Conservation (phyloP, 139 green algal genomes). For the Bryopsis sp. region DNA sequence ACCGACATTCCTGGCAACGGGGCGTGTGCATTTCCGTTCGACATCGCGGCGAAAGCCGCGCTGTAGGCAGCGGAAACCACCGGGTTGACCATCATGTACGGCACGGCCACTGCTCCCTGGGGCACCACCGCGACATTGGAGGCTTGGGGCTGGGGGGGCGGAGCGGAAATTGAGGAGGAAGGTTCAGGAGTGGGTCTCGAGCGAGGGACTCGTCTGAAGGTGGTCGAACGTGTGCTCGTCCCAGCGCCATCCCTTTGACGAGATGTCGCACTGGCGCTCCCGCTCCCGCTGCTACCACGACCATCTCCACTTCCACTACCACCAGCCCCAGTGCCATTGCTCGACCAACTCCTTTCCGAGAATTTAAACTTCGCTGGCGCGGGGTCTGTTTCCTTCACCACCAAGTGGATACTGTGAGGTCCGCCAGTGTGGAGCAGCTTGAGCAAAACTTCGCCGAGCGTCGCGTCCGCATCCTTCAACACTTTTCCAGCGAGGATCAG, state of each 20-base stretch:
- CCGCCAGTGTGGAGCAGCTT: not conserved
- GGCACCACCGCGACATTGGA: not conserved
- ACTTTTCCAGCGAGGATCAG: constrained; percentile 16
- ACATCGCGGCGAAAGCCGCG: constrained; percentile 13
- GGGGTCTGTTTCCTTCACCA: not conserved
- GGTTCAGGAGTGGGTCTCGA: constrained; percentile 1
- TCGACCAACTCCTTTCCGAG: no score
- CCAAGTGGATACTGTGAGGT: constrained; percentile 11
- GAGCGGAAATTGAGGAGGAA: not conserved
- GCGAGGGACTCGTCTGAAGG: no score
- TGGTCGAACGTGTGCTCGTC: no score
- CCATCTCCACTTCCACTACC: not conserved
- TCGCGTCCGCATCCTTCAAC: not conserved
- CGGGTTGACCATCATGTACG: constrained; percentile 15
- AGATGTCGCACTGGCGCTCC: no score
- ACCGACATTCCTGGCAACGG: not conserved
- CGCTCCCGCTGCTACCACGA: not conserved
- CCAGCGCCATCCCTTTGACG: no score
- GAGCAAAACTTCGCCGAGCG: not conserved
- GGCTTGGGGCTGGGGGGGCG: not conserved
- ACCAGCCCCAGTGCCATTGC: not conserved
- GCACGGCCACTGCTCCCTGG: not conserved
- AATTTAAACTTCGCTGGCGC: no score
- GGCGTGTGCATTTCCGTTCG: not conserved
- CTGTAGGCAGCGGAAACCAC: constrained; percentile 17